phyloP scores from a whole-genome alignment of 2,329 filamentous ascomycete genomes.

The Colletotrichum australisinense region DNA sequence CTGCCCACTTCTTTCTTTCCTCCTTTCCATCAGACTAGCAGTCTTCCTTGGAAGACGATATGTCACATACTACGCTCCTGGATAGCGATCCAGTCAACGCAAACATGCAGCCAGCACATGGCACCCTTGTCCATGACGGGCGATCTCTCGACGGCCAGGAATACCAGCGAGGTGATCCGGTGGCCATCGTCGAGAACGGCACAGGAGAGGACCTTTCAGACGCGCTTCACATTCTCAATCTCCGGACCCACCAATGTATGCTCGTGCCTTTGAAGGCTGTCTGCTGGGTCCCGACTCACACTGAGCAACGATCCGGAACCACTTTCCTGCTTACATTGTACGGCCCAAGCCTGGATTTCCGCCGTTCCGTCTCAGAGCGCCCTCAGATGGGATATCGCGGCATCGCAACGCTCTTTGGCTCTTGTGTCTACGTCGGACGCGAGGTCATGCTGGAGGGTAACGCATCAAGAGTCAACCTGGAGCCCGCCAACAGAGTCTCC shows the following conservation, averaged over 20 bases:
- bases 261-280: conserved; percentile 24
- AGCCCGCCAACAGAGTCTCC: conserved; percentile 18
- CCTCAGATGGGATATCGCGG: conserved; percentile 26
- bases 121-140: conserved; percentile 29
- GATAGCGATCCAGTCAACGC: conserved; percentile 1
- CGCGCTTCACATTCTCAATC: conserved; percentile 30
- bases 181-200: conserved; percentile 32
- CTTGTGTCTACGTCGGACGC: conserved; percentile 24
- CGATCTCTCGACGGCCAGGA: conserved; percentile 29
- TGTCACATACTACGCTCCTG: neutral
- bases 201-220: conserved; percentile 15
- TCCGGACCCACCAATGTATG: conserved; percentile 29
- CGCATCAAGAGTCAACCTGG: conserved; percentile 11
- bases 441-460: conserved; percentile 29
- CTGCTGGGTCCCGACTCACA: conserved; percentile 36
- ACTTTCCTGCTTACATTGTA: conserved; percentile 33
- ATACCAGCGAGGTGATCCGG: conserved; percentile 27
- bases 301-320: conserved; percentile 31
- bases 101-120: conserved; percentile 33
- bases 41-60: neutral
- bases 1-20: neutral
- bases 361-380: conserved; percentile 2
- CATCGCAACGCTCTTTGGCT: conserved; percentile 29
- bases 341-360: conserved; percentile 26
- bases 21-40: neutral